Conservation (phyloP, 176 grass and related monocot species). For the Canna indica region DNA sequence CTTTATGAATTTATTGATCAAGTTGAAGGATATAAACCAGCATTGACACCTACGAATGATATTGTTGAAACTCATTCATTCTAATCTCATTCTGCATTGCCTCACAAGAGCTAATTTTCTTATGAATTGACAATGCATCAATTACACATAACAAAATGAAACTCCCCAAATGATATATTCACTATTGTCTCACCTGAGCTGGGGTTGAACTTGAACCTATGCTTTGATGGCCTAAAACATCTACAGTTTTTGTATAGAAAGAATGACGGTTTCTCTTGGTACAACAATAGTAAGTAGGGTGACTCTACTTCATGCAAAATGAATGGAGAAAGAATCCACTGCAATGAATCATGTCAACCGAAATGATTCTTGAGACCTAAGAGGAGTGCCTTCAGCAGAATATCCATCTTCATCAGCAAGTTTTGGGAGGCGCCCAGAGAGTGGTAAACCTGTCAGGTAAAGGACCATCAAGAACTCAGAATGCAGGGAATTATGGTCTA, state of each 20-base stretch:
- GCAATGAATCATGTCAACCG: neutral
- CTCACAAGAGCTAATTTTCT: neutral
- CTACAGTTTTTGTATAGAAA: slow-evolving; percentile 2
- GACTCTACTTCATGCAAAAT: neutral
- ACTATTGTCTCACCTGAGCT: slow-evolving; percentile 6
- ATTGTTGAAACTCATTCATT: too few species aligned
- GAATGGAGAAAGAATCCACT: too few species aligned
- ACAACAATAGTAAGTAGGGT: neutral
- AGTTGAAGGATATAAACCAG: too few species aligned
- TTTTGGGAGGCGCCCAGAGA: slow-evolving; percentile 47
- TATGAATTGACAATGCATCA: slow-evolving; percentile 11
- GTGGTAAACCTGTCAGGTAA: slow-evolving; percentile 36
- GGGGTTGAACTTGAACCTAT: neutral
- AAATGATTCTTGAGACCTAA: slow-evolving; percentile 4
- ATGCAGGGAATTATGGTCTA: neutral
- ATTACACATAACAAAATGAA: slow-evolving; percentile 28
- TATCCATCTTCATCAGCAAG: slow-evolving; percentile 52
- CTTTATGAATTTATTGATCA: too few species aligned
- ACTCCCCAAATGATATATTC: slow-evolving; percentile 4
- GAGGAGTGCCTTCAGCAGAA: slow-evolving; percentile 26
- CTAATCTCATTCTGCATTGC: too few species aligned
- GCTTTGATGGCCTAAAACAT: neutral
- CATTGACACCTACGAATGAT: too few species aligned
- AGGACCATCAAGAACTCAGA: neutral
- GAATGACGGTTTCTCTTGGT: neutral